A percentile compares a stretch with the other conserved stretches of the same genome.
phyloP scores from a whole-genome alignment of 805 yeast species.

The Hanseniaspora lachancei region DNA sequence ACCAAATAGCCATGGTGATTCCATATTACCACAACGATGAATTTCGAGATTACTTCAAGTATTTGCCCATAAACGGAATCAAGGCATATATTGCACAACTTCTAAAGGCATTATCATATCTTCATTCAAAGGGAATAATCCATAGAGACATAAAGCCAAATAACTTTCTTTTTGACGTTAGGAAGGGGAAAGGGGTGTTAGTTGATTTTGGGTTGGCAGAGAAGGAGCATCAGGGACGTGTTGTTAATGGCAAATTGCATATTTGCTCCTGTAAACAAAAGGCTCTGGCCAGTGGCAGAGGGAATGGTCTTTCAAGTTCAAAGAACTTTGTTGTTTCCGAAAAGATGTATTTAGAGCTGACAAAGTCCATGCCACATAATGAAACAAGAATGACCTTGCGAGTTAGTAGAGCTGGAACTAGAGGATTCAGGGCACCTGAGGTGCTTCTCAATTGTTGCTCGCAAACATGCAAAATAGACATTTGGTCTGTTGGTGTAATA shows the following conservation, averaged over 20 bases:
- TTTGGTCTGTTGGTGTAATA: constrained; percentile 89
- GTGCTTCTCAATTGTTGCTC: constrained; percentile 75
- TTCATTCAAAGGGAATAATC: constrained; percentile 64
- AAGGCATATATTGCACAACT: constrained; percentile 69
- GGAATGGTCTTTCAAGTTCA: neutral
- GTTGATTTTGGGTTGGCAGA: constrained; percentile 93
- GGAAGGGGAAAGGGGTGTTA: constrained; percentile 64
- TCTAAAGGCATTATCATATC: constrained; percentile 51
- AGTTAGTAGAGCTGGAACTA: constrained; percentile 92
- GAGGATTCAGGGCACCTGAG: constrained; percentile 92
- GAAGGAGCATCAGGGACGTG: constrained; percentile 25
- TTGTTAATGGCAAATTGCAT: constrained; percentile 18
- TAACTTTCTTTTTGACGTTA: constrained; percentile 52
- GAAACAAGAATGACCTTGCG: constrained; percentile 81
- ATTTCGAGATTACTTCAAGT: constrained; percentile 74
- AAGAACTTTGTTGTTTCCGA: constrained; percentile 14
- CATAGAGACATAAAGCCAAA: constrained; percentile 90
- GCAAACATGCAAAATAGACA: constrained; percentile 69
- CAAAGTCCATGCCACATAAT: constrained; percentile 68
- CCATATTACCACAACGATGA: constrained; percentile 88
- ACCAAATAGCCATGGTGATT: constrained; percentile 83
- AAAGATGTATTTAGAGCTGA: constrained; percentile 22
- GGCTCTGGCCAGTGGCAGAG: neutral
- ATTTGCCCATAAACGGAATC: constrained; percentile 65
- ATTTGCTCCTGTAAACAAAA: constrained; percentile 17